Evolutionary conservation across 495 filamentous ascomycete species (phyloP).

Genomic region (Antarctomyces pellizariae): DNA sequence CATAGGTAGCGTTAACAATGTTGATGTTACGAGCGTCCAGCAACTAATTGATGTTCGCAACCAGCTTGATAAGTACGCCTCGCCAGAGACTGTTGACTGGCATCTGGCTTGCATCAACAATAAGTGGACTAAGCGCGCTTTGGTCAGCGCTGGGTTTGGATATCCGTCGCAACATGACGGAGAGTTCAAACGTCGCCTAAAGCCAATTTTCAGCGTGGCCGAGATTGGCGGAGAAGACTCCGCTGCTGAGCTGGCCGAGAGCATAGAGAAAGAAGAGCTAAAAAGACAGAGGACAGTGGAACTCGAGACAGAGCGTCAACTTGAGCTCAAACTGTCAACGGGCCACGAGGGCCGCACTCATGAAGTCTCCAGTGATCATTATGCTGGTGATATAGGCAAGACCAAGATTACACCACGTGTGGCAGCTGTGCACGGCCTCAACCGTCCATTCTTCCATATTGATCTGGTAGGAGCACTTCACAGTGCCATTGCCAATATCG

Average conservation of each 20-base stretch:
- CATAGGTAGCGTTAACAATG: constrained; percentile 94
- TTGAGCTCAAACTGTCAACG: constrained; percentile 1
- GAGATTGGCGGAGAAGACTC: constrained; percentile 55
- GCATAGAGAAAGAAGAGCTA: constrained; percentile 34
- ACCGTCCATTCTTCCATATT: constrained; percentile 82
- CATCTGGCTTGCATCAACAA: constrained; percentile 90
- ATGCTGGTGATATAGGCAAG: not conserved
- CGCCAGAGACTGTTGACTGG: constrained; percentile 78
- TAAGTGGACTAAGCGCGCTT: constrained; percentile 89
- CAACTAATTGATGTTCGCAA: constrained; percentile 94
- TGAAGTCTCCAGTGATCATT: not conserved
- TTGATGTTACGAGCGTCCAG: constrained; percentile 86
- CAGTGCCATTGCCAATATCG: constrained; percentile 62
- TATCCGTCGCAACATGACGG: constrained; percentile 39
- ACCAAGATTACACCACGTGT: constrained; percentile 7
- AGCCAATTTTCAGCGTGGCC: constrained; percentile 87
- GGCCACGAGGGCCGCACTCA: not conserved
- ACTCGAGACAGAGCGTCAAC: constrained; percentile 8
- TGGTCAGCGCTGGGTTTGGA: constrained; percentile 82
- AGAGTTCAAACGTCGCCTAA: constrained; percentile 45
- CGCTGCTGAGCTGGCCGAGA: constrained; percentile 33
- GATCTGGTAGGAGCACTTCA: constrained; percentile 82
- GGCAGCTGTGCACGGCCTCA: constrained; percentile 61
- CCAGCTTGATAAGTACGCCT: constrained; percentile 73
- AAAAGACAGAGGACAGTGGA: constrained; percentile 15